Evolutionary conservation across 2,329 filamentous ascomycete species (phyloP), one percentile per base, ranked within the genome.

Genomic region (Botrytis pseudocinerea): DNA sequence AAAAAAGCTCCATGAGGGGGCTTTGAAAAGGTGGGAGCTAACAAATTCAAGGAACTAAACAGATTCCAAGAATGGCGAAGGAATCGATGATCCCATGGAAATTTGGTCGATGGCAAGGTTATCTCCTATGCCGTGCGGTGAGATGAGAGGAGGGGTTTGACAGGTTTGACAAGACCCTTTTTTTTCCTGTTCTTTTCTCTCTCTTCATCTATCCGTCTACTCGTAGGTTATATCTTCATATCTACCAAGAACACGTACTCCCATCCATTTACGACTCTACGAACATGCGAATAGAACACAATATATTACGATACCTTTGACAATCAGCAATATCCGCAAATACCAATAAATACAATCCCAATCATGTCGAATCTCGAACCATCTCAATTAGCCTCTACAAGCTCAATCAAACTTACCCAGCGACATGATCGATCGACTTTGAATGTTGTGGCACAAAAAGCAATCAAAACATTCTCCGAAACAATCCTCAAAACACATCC

Each of bases 391-490:
- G 16, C 28, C 22, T 32, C 62, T 5, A n/a, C 25, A 28, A 65
- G 63, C 22, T 65, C 63, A 51, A 65, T 65, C 44, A 65, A 65
- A 51, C 63, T 65, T 32, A 65, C 63, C n/a, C 63, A 65, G 51
- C 63, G 63, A n/a, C 20, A 51, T 38, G 63, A 65, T 65, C 44
- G 44, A 65, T 65, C 63, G 7, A 51, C n/a, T 35, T 25, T 65
- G 46, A 65, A 44, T 35, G 28, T 25, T 4, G 8, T 65, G 1
- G 22, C 63, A 7, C 63, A 65, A 35, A 65, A 65, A 51, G 63
- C 42, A 7, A 18, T 65, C 63, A 65, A 65, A 7, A 65, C 44
- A 7, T 65, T 65, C 44, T 48, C 63, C 14, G 46, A 65, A 38
- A 38, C 63, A 16, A 65, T 65, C 7, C 63, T 65, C 44, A 65